Conservation (phyloP, 2,329 filamentous ascomycete genomes). For the Phyllosticta ampelicida region DNA sequence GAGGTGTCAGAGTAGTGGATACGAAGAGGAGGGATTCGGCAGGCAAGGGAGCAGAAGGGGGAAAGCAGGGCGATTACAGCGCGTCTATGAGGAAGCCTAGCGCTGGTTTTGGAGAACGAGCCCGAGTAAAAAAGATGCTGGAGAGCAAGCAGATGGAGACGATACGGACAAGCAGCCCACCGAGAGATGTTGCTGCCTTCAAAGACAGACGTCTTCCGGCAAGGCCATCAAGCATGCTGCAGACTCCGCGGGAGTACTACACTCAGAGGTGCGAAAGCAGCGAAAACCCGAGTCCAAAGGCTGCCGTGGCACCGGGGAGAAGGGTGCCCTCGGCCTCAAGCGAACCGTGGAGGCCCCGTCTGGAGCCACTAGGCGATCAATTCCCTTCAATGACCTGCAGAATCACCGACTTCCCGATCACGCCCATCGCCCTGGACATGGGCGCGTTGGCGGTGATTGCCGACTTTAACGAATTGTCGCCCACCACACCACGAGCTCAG, state of each 20-base stretch:
- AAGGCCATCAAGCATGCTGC: slow-evolving; percentile 20
- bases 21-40: background rate
- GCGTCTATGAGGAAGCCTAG: background rate
- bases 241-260: slow-evolving; percentile 23
- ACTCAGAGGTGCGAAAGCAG: slow-evolving; percentile 1
- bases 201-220: slow-evolving; percentile 12
- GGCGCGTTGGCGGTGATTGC: background rate
- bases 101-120: background rate
- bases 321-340: background rate
- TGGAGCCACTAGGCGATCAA: slow-evolving; percentile 7
- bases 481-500: background rate
- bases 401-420: slow-evolving; percentile 13
- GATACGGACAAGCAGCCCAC: background rate
- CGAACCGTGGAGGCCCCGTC: background rate
- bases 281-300: background rate
- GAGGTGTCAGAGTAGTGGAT: slow-evolving; percentile 5
- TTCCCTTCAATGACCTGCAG: slow-evolving; percentile 8
- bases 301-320: background rate
- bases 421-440: slow-evolving; percentile 12
- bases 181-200: background rate
- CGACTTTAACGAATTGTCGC: slow-evolving; percentile 2
- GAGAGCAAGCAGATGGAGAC: slow-evolving; percentile 5
- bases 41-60: background rate
- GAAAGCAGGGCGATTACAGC: background rate
- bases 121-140: slow-evolving; percentile 3